Base-by-base conservation (phyloP, 257 asterid species). In the Mentha longifolia region DNA sequence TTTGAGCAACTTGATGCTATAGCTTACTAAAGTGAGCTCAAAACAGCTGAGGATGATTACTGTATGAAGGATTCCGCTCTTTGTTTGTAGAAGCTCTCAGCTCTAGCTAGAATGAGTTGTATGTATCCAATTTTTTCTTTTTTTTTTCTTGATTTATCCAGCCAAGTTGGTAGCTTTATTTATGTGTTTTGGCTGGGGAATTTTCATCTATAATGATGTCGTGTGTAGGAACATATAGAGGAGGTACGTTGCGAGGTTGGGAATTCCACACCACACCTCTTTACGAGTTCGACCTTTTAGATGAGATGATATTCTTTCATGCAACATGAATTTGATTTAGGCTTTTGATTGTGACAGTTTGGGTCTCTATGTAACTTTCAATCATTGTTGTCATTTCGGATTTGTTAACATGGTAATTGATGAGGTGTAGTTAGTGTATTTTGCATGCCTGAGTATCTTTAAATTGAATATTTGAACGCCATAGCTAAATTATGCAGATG, bases 1-100 rank as follows among this genome's bases (percentile, higher is more conserved):
- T 10, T 15, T 33, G 41, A 39, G 12, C 31, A 20, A 6, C 50
- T 49, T 50, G 50, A 66, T 67, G 55, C 13, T 22, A 35, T 14
- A 43, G 72, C 43, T 22, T 46, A 46, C 51, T 8, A 39, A 41
- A 46, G 58, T 55, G 61, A 67, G 19, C 76, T 72, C 68, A 71
- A 68, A 68, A 42, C 20, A 67, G 58, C 15, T 49, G 45, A 68
- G 43, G 28, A 5, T 54, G 20, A 52, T 8, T 56, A 13, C 8
- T 9, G 47, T 22, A 17, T 30, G 45, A 9, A 58, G 56, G 20
- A 16, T 30, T 63, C 33, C 30, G 28, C 9, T 50, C 42, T 37
- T 15, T 13, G 14, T 17, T 22, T 16, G 17, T 17, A 12, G 46
- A 46, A 70, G 16, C 25, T 65, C 7, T 43, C 15, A 14, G 9